Evolutionary conservation across 768 basidiomycete species (phyloP), one percentile per base, ranked within the genome.

Genomic region (Krasilnikovozyma curviuscula): DNA sequence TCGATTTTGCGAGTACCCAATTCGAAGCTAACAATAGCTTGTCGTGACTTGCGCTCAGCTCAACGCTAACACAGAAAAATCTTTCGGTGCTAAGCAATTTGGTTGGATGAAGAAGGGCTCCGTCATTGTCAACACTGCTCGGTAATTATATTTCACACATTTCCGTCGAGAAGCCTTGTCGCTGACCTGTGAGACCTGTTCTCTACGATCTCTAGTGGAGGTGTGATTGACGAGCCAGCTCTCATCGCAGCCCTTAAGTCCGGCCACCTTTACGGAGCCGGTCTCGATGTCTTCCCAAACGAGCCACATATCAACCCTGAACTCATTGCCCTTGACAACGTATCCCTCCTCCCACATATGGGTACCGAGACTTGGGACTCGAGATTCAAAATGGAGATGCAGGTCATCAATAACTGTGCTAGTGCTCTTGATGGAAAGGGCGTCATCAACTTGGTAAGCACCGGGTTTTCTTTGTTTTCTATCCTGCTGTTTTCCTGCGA

Each of bases 281-380:
- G 50, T 16, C 44, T 51, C 33, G 50, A 51, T 40, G 50, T 51
- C 30, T 51, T 51, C 50, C 50, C 50, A 10, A 40, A 51, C 24
- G 50, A 48, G 29, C 47, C 47, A 28, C 40, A 48, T 24, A 40
- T 48, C 39, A 48, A 39, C 39, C 34, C 40, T 7, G 39, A 30
- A 16, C 33, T 51, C 39, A 69, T 88, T 47, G 72, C 74, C n/a
- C 82, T 83, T 64, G 76, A 79, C 8, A 76, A 85, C 54, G 78
- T 84, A 53, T 79, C 79, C 27, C 69, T 95, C 8, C 71, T 95
- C 18, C 89, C 88, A 0, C 89, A 91, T 63, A 78, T 91, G 77
- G 89, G 88, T 7, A 86, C 84, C 0, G 78, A 83, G 62, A 86
- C 75, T 45, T 74, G 76, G 54, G 85, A 88, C 57, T 72, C 79